Evolutionary conservation across 2,329 filamentous ascomycete genomes (phyloP).

Genomic region (Botrytis porri): DNA sequence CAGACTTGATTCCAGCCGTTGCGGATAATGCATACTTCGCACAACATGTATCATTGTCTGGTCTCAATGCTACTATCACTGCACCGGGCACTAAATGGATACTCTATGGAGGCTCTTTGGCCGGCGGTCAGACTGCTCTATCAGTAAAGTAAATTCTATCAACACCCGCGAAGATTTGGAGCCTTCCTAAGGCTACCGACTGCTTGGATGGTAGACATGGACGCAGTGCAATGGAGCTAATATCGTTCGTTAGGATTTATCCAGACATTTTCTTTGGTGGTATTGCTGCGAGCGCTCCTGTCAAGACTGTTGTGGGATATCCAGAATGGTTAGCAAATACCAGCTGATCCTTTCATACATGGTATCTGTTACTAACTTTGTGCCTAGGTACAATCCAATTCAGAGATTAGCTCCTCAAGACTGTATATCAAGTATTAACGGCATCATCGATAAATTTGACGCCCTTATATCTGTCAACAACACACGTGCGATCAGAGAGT

Average conservation of each 20-base stretch:
- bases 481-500: constrained; percentile 42
- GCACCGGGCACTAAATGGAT: constrained; percentile 48
- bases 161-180: background rate
- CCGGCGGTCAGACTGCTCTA: constrained; percentile 44
- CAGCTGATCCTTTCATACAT: background rate
- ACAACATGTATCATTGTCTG: constrained; percentile 46
- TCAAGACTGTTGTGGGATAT: constrained; percentile 44
- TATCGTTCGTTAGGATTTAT: constrained; percentile 36
- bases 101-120: constrained; percentile 44
- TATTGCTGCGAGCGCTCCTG: constrained; percentile 47
- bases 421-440: constrained; percentile 48
- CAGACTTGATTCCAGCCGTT: constrained; percentile 37
- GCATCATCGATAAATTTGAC: constrained; percentile 50
- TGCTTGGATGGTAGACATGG: background rate
- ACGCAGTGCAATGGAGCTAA: constrained; percentile 2
- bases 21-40: constrained; percentile 53
- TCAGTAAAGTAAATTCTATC: constrained; percentile 40
- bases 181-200: background rate
- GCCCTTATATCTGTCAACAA: constrained; percentile 44
- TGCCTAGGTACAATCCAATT: constrained; percentile 43
- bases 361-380: background rate
- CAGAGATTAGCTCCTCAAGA: constrained; percentile 49
- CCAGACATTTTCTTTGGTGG: constrained; percentile 47
- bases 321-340: constrained; percentile 44
- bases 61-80: constrained; percentile 43